Percentiles rank a stretch among this genome's conserved stretches.
Evolutionary conservation across 192 early-diverging fungal species (phyloP).

Genomic region (Coemansia sp.): DNA sequence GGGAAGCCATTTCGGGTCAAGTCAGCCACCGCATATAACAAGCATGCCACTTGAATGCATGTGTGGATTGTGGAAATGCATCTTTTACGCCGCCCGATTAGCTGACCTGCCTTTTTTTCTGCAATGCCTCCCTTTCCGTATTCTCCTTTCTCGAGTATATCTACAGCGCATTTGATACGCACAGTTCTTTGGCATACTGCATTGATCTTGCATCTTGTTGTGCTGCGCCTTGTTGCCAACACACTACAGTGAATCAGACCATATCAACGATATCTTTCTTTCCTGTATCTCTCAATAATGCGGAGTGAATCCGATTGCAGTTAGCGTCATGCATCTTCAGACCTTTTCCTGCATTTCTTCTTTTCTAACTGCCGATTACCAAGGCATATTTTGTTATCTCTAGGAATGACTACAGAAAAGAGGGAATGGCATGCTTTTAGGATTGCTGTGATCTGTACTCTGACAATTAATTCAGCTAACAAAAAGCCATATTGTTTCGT

Average conservation of each 20-base stretch:
- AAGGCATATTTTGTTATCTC: background rate
- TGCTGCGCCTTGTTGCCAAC: background rate
- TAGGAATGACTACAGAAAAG: background rate
- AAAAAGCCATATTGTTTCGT: background rate
- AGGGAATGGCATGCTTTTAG: background rate
- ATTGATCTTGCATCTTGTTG: background rate
- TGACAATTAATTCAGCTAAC: background rate
- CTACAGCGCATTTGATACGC: background rate
- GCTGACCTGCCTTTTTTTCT: background rate
- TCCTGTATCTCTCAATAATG: background rate
- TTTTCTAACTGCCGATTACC: background rate
- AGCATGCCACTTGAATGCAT: conserved; percentile 1
- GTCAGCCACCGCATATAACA: conserved; percentile 3
- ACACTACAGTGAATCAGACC: background rate
- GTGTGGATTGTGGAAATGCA: background rate
- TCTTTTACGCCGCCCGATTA: background rate
- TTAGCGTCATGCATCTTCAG: background rate
- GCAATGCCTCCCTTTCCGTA: background rate
- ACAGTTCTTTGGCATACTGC: background rate
- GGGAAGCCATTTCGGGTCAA: background rate
- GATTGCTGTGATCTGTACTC: background rate
- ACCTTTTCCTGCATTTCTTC: background rate
- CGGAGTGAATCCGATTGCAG: background rate
- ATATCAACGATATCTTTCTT: background rate
- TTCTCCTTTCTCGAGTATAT: background rate